Evolutionary conservation across 2,329 filamentous ascomycete genomes (phyloP).

Genomic region (Aspergillus sergii): DNA sequence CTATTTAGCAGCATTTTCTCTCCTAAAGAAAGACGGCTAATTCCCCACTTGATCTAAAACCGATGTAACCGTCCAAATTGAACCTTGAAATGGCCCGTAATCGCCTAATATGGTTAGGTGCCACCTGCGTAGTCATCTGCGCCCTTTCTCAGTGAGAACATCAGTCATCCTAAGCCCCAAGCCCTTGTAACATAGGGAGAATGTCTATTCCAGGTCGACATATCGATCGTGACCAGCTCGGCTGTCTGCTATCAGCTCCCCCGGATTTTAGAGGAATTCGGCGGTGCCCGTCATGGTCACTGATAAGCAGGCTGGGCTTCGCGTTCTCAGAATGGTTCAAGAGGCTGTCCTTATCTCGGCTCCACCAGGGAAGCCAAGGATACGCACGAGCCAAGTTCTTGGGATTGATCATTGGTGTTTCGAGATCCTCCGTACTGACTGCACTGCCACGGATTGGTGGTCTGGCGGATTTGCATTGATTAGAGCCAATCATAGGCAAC

Average conservation of each 20-base stretch:
- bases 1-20: neutral
- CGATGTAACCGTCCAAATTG: neutral
- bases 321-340: neutral
- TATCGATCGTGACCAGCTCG: neutral
- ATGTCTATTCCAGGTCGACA: neutral
- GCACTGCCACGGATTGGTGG: neutral
- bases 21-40: neutral
- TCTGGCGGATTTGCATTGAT: neutral
- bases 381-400: neutral
- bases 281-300: conserved; percentile 4
- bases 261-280: conserved; percentile 2
- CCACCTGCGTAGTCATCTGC: neutral
- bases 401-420: too few relatives aligned
- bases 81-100: neutral
- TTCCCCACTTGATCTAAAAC: neutral
- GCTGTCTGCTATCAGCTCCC: conserved; percentile 10
- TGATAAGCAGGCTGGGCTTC: conserved; percentile 10
- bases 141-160: neutral
- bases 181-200: neutral
- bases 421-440: neutral
- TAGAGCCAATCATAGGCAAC: neutral
- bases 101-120: neutral
- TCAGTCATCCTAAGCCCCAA: neutral
- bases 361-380: neutral
- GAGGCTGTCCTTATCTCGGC: conserved; percentile 1